These are phyloP conservation scores for Epicoccum sorghinum DNA, from an alignment of 2,329 filamentous ascomycete genomes.

Conservation along the genomic window DNA sequence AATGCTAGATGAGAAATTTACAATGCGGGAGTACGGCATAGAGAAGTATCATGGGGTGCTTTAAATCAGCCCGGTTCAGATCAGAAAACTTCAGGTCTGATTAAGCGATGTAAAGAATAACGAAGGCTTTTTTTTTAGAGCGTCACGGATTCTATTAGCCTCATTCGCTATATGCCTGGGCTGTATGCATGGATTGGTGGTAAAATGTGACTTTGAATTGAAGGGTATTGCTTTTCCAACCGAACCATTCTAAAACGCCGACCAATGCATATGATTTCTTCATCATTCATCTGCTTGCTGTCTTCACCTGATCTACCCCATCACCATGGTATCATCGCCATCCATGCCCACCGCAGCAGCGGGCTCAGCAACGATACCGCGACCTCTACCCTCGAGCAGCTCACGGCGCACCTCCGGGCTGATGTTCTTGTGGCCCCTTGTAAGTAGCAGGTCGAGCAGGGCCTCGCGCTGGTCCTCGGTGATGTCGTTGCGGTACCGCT, in stretches of 20 bases:
- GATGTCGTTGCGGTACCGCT: constrained; percentile 94
- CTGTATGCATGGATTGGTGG: too few species aligned
- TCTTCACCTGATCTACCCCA: constrained; percentile 41
- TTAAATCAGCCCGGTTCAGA: too few species aligned
- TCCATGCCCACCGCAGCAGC: constrained; percentile 63
- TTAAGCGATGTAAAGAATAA: too few species aligned
- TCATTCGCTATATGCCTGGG: too few species aligned
- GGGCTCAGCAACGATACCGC: constrained; percentile 74
- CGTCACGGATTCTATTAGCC: too few species aligned
- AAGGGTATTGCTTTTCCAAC: background rate
- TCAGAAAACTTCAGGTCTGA: too few species aligned
- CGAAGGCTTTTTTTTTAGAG: too few species aligned
- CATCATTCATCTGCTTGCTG: too few species aligned
- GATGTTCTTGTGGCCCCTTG: constrained; percentile 84
- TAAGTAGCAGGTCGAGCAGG: constrained; percentile 82
- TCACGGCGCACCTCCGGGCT: constrained; percentile 91
- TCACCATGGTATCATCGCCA: constrained; percentile 90
- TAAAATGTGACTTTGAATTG: background rate
- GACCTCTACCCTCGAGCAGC: constrained; percentile 82
- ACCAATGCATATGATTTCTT: background rate
- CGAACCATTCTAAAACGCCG: background rate
- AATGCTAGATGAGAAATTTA: too few species aligned
- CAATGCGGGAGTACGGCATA: too few species aligned
- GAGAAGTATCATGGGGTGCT: too few species aligned
- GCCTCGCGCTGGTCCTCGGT: constrained; percentile 94